These are phyloP conservation scores for Aeschynomene evenia DNA, from an alignment of 306 rosid genomes.

Conservation along the genomic window DNA sequence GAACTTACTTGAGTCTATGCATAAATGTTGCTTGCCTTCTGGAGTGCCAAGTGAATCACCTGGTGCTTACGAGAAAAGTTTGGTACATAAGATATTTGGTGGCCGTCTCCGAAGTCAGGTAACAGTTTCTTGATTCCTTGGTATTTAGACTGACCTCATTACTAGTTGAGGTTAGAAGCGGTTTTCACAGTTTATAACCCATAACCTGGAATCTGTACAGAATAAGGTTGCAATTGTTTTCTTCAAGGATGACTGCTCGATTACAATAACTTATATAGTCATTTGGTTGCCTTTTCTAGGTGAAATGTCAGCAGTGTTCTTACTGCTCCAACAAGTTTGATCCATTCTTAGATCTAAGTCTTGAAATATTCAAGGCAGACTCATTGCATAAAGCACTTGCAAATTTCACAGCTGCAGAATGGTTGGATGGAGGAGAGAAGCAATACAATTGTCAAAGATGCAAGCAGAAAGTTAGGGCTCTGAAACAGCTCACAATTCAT, in stretches of 20 bases:
- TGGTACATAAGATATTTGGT: conserved; percentile 95
- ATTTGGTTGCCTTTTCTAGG: conserved; percentile 54
- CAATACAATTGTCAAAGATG: conserved; percentile 89
- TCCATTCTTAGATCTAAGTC: conserved; percentile 94
- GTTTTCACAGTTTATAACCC: background rate
- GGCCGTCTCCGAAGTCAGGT: conserved; percentile 97
- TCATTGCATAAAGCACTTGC: conserved; percentile 78
- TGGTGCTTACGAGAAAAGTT: conserved; percentile 91
- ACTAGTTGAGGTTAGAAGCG: background rate
- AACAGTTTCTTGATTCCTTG: conserved; percentile 12
- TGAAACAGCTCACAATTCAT: conserved; percentile 80
- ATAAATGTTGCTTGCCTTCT: conserved; percentile 91
- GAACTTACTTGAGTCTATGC: conserved; percentile 96
- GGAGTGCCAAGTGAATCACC: conserved; percentile 95
- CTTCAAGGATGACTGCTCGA: background rate
- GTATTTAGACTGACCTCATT: background rate
- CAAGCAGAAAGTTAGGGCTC: conserved; percentile 93
- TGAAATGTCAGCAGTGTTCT: conserved; percentile 84
- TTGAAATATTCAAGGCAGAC: conserved; percentile 86
- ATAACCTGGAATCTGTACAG: background rate
- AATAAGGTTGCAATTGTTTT: background rate
- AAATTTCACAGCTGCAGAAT: conserved; percentile 80
- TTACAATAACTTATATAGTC: background rate
- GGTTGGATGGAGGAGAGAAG: conserved; percentile 90
- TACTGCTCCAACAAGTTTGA: conserved; percentile 82